Conservation (phyloP, 1,139 yeast species). For the Tardiomyces depauwii region DNA sequence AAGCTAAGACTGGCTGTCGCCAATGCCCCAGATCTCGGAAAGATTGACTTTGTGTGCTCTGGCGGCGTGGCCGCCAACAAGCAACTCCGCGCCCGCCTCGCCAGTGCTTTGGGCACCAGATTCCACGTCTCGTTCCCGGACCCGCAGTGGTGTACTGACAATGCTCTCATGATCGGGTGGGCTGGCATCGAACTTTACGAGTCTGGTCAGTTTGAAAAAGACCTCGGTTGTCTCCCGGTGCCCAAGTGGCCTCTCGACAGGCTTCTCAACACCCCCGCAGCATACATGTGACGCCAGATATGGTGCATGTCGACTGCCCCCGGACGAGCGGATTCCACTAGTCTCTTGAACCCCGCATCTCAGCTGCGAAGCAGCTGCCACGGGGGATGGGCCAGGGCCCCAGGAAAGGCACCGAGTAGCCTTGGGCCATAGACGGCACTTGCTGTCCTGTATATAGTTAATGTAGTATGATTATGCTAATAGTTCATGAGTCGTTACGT, state of each 20-base stretch:
- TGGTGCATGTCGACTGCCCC: no score
- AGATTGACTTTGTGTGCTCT: slow-evolving; percentile 57
- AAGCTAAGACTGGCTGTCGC: slow-evolving; percentile 42
- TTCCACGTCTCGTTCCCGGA: slow-evolving; percentile 52
- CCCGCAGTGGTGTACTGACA: slow-evolving; percentile 73
- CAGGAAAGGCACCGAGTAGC: no score
- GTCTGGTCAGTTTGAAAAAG: slow-evolving; percentile 31
- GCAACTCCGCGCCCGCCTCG: slow-evolving; percentile 42
- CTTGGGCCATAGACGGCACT: no score
- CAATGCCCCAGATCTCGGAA: background rate
- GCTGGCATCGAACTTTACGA: slow-evolving; percentile 87
- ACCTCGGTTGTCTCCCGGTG: slow-evolving; percentile 43
- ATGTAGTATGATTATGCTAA: no score
- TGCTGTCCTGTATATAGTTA: no score
- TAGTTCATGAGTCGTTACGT: no score
- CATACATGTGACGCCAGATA: background rate
- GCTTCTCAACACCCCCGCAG: slow-evolving; percentile 1
- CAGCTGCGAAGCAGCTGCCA: no score
- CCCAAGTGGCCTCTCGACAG: slow-evolving; percentile 58
- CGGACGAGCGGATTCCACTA: no score
- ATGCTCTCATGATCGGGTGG: slow-evolving; percentile 96
- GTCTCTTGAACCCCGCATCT: no score
- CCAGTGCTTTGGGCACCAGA: slow-evolving; percentile 24
- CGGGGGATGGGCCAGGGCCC: no score
- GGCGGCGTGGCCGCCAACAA: slow-evolving; percentile 90